Evolutionary conservation across 1,139 yeast genomes (phyloP).

Genomic region (Geotrichum restrictum): DNA sequence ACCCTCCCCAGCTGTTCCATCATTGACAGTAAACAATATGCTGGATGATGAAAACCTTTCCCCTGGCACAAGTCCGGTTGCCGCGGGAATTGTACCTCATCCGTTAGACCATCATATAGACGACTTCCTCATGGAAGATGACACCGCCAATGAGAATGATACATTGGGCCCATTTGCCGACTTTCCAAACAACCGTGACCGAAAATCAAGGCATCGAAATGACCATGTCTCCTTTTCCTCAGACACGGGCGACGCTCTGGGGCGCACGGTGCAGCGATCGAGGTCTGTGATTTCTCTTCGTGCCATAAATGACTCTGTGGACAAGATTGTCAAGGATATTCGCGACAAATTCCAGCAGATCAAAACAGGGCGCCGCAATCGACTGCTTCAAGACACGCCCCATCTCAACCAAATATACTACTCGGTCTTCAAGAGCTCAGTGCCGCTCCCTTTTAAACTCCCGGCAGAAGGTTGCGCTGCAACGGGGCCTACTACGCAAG

Average conservation of each 20-base stretch:
- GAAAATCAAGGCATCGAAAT: background rate
- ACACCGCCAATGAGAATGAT: background rate
- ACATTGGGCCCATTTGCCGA: slow-evolving; percentile 2
- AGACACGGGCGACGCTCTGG: background rate
- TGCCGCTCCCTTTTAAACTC: slow-evolving; percentile 20
- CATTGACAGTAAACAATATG: background rate
- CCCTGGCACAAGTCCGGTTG: background rate
- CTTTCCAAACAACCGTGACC: background rate
- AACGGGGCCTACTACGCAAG: slow-evolving; percentile 36
- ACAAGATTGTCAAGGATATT: slow-evolving; percentile 17
- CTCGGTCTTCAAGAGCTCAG: slow-evolving; percentile 49
- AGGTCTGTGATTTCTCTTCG: slow-evolving; percentile 5
- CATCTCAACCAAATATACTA: slow-evolving; percentile 43
- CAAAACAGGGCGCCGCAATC: slow-evolving; percentile 13
- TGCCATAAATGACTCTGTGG: slow-evolving; percentile 14
- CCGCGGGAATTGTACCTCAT: background rate
- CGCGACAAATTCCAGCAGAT: slow-evolving; percentile 13
- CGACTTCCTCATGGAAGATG: background rate
- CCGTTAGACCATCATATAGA: too few species aligned
- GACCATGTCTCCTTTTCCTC: background rate
- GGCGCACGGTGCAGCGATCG: background rate
- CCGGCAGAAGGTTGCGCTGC: slow-evolving; percentile 38
- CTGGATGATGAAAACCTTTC: background rate
- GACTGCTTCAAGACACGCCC: slow-evolving; percentile 12
- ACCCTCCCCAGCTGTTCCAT: background rate